Base-by-base conservation (phyloP, 306 rosid genomes). In the Cicer arietinum region DNA sequence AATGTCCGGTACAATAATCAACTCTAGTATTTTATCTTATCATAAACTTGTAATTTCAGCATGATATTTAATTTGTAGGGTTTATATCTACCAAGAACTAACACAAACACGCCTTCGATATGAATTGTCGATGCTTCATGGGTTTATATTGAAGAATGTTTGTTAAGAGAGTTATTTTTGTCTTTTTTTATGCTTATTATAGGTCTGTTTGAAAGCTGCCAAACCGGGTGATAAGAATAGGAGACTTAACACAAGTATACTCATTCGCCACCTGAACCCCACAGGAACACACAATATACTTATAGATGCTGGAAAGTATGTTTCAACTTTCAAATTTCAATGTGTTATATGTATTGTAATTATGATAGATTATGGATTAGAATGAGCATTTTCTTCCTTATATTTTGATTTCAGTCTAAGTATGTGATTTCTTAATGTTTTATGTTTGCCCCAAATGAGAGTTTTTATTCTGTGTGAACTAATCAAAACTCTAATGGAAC, bases 271-370 rank as follows among this genome's bases (percentile, higher is more conserved):
- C 70, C 67, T 88, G 6, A 56, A 72, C 37, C 22, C 92, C 59
- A 80, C 88, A 12, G 96, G 95, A 80, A 84, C 47, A 37, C 67
- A 69, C 25, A 92, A 89, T 84, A 85, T 91, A 78, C 96, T 90
- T 67, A 70, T 90, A 45, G 97, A 94, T 77, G 98, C 87, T 84
- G 98, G 98, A 83, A 91, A 91, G 98, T 94, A 86, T 22, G 98
- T 77, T 69, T 37, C 16, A 45, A 45, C 63, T 77, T 72, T 47
- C 9, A 45, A 50, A 69, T 77, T 74, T 52, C 4, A 6, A 5
- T 52, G 1, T 64, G 8, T 35, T 30, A 7, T 63, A 25, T 66
- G 17, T 8, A 37, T 51, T 63, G 48, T 64, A 18, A 2, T 76
- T 54, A 9, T 74, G 54, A 9, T 72, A 22, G 45, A 18, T 42